Evolutionary conservation across 768 basidiomycete species (phyloP), one percentile per base, ranked within the genome.

Genomic region (Suillus subalutaceus): DNA sequence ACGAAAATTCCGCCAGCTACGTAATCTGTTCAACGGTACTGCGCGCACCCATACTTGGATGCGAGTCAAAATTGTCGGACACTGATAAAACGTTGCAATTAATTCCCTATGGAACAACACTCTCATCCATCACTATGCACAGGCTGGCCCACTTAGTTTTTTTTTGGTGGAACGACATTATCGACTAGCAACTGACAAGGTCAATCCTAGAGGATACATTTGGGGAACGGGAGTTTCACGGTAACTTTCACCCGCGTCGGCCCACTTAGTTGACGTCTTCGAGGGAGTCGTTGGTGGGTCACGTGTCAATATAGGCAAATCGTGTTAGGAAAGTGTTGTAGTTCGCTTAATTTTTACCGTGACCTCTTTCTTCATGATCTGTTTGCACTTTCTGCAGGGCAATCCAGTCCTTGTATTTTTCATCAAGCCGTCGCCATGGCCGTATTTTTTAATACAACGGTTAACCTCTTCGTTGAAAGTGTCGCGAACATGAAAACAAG

Each of bases 401-500:
- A 55, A 6, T 55, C 30, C 20, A 37, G 12, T 20, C 55, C 55
- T 60, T 60, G 59, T 60, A 60, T 60, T 60, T 59, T 60, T 18
- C 6, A 32, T 20, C 18, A 4, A 9, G 26, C 26, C 18, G 59
- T 60, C 41, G 18, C 41, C 41, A 60, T 60, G 59, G 40, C 30
- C 3, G 37, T 60, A 18, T 20, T 44, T 26, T 43, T 23, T 7
- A 43, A 30, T 30, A 60, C 59, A 60, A 60, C 41, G 9, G 23
- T 18, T 3, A 43, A 30, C 26, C 18, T 43, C 41, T 43, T 6
- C 30, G 26, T 30, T 32, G 59, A 30, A 30, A 18, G 59, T 30
- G 26, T 26, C 69, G 46, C 44, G n/a, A 60, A 40, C 6, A 41
- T 56, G 67, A 69, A 37, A 71, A 75, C 73, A 69, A 69, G 62